These are phyloP conservation scores for Trifolium subterraneum DNA, from an alignment of 306 rosid species.

Conservation along the genomic window DNA sequence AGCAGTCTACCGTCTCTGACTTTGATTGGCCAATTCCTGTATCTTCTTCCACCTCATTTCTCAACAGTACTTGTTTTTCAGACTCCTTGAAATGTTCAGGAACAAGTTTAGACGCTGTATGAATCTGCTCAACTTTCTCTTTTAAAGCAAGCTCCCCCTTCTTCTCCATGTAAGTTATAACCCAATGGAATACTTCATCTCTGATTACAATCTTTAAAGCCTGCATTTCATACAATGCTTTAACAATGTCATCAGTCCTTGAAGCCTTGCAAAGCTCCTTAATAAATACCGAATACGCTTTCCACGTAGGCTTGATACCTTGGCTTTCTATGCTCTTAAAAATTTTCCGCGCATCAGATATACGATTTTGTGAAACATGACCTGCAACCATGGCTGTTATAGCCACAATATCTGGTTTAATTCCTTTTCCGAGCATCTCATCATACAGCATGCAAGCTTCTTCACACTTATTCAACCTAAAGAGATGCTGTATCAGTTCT, in stretches of 20 bases:
- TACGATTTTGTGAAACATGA: constrained; percentile 59
- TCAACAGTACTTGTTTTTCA: constrained; percentile 34
- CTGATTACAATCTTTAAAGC: constrained; percentile 54
- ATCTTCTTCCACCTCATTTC: constrained; percentile 41
- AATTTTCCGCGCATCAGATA: constrained; percentile 71
- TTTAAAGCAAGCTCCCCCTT: constrained; percentile 53
- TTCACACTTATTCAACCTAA: constrained; percentile 55
- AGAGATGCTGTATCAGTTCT: constrained; percentile 76
- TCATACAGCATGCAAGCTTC: constrained; percentile 71
- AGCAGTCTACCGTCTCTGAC: constrained; percentile 35
- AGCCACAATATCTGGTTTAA: constrained; percentile 67
- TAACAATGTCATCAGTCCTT: constrained; percentile 67
- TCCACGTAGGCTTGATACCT: constrained; percentile 70
- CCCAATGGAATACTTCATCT: constrained; percentile 59
- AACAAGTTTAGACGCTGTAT: constrained; percentile 46
- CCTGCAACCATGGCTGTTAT: constrained; percentile 89
- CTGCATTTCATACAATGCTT: constrained; percentile 71
- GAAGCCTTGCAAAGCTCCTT: constrained; percentile 85
- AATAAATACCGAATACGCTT: constrained; percentile 66
- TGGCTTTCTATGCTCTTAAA: constrained; percentile 63
- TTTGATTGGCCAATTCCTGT: constrained; percentile 40
- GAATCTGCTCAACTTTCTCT: constrained; percentile 70
- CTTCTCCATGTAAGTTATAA: constrained; percentile 61
- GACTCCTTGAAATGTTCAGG: constrained; percentile 46
- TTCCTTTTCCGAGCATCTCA: constrained; percentile 76